Conservation (phyloP, 2,329 filamentous ascomycete species). For the Talaromyces sp. region DNA sequence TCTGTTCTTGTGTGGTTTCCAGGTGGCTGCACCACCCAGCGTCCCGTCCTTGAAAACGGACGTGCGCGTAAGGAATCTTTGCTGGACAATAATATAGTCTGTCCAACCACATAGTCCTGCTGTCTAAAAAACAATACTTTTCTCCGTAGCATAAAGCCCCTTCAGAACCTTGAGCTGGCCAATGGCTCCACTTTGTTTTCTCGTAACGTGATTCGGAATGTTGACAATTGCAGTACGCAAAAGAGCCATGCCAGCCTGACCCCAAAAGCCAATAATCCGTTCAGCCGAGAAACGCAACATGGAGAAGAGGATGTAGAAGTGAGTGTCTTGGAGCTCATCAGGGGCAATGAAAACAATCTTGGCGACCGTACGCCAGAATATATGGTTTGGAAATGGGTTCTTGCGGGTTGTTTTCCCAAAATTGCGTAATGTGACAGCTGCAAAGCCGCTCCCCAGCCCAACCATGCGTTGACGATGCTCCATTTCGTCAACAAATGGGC, state of each 20-base stretch:
- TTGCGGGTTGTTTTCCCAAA: slow-evolving; percentile 65
- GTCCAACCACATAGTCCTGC: background rate
- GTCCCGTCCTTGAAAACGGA: background rate
- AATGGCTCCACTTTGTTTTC: slow-evolving; percentile 30
- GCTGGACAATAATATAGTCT: background rate
- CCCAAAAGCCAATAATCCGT: slow-evolving; percentile 77
- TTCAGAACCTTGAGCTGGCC: slow-evolving; percentile 35
- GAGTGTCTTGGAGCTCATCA: slow-evolving; percentile 64
- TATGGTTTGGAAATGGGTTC: slow-evolving; percentile 71
- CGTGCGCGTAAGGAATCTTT: background rate
- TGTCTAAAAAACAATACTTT: slow-evolving; percentile 30
- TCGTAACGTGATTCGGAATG: slow-evolving; percentile 52
- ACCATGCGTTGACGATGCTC: slow-evolving; percentile 78
- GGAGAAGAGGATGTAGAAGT: slow-evolving; percentile 64
- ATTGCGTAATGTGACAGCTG: slow-evolving; percentile 75
- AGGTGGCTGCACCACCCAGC: background rate
- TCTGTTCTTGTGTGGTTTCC: background rate
- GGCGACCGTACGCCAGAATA: slow-evolving; percentile 80
- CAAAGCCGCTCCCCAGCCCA: slow-evolving; percentile 78
- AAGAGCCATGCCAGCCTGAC: slow-evolving; percentile 67
- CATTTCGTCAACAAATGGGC: slow-evolving; percentile 62
- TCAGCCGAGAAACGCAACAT: slow-evolving; percentile 70
- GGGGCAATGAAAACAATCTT: slow-evolving; percentile 71
- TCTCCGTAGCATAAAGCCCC: slow-evolving; percentile 33
- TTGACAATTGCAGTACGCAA: slow-evolving; percentile 68